phyloP scores from a whole-genome alignment of 805 yeast genomes.

The Scheffersomyces amazonensis region DNA sequence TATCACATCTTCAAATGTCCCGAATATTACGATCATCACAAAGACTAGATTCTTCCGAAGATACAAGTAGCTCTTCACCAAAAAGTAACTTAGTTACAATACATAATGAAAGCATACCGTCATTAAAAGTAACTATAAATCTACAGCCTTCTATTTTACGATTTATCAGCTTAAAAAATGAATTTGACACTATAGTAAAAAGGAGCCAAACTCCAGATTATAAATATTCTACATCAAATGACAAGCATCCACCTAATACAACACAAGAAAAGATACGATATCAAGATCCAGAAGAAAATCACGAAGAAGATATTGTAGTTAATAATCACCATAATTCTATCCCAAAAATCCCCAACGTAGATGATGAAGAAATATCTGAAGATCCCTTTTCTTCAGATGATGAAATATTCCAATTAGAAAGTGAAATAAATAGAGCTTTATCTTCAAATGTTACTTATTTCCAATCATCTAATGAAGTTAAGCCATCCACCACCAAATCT shows the following conservation, averaged over 20 bases:
- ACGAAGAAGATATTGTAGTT: neutral
- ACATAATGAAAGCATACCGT: neutral
- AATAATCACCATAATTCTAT: neutral
- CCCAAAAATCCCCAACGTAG: neutral
- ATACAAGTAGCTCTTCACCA: too few species aligned
- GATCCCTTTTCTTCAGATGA: slow-evolving; percentile 4
- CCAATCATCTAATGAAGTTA: neutral
- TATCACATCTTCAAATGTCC: too few species aligned
- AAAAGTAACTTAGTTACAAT: neutral
- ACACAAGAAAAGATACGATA: neutral
- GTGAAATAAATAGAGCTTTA: slow-evolving; percentile 12
- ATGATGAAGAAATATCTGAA: slow-evolving; percentile 5
- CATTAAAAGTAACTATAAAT: neutral
- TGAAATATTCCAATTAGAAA: slow-evolving; percentile 16
- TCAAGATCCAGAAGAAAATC: neutral
- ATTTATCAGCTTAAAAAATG: neutral
- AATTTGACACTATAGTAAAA: neutral
- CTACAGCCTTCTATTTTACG: neutral
- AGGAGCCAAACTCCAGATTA: neutral
- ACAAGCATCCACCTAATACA: neutral
- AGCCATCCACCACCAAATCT: neutral
- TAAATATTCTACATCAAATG: too few species aligned
- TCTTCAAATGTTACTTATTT: neutral
- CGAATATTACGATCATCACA: neutral
- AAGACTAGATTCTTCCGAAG: too few species aligned